These are phyloP conservation scores for Fusarium veterinarium DNA, from an alignment of 2,329 filamentous ascomycete genomes.

Conservation along the genomic window DNA sequence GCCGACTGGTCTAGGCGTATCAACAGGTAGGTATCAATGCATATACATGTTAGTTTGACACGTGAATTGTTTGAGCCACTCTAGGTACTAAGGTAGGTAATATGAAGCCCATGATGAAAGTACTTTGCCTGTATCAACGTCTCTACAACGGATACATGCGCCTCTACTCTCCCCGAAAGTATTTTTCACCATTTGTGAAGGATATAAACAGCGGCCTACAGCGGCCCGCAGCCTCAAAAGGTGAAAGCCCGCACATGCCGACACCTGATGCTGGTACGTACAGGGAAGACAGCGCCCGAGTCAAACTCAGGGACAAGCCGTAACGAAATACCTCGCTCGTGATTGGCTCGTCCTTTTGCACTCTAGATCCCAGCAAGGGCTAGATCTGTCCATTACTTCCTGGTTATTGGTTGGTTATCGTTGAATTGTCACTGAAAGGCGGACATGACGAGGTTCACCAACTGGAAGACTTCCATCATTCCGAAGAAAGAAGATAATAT, in stretches of 20 bases:
- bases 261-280: conserved; percentile 2
- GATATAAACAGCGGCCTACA: conserved; percentile 6
- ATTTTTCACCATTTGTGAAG: neutral
- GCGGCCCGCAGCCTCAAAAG: conserved; percentile 22
- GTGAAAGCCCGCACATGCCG: conserved; percentile 8
- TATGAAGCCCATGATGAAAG: neutral
- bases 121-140: neutral
- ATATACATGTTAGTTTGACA: conserved; percentile 9
- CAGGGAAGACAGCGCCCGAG: conserved; percentile 28
- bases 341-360: conserved; percentile 26
- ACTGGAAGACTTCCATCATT: neutral
- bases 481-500: neutral
- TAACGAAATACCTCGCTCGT: conserved; percentile 37
- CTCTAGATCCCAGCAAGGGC: conserved; percentile 5
- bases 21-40: neutral
- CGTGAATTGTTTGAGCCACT: conserved; percentile 16
- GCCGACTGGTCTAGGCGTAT: conserved; percentile 1
- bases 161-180: neutral
- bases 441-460: neutral
- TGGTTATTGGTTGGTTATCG: conserved; percentile 3
- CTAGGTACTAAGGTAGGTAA: neutral
- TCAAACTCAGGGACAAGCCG: conserved; percentile 30
- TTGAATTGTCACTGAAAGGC: conserved; percentile 4
- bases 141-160: neutral
- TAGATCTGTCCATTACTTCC: neutral